Evolutionary conservation across 2,329 filamentous ascomycete genomes (phyloP), one percentile per base, ranked within the genome.

Genomic region (Pseudogymnoascus sp.): DNA sequence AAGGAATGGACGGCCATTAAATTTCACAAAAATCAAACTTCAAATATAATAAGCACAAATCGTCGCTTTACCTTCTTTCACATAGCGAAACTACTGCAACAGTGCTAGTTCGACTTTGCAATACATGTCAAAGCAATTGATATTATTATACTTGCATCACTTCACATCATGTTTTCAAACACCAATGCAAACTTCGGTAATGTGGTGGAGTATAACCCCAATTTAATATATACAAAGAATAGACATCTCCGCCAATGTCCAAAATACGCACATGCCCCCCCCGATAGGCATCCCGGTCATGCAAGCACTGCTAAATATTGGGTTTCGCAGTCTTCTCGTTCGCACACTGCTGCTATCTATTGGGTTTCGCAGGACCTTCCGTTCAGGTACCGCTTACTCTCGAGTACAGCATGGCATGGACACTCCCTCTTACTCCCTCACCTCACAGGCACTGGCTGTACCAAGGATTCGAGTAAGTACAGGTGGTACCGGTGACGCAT

Each of bases 391-490:
- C 16, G 23, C 25, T 53, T 31, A 53, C 25, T 53, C 25, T 53
- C 46, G 25, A 31, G 46, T 18, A 3, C 11, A 4, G 46, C n/a
- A 31, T 21, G 37, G 21, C 42, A 46, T 46, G 42, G 42, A 9
- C 42, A 46, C 42, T 25, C 2, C 21, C 8, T 25, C 8, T 25
- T 14, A 31, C 25, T 53, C 46, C 16, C 3, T 3, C 18, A 25
- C 18, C 46, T 61, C 37, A 61, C 37, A 61, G 36, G 21, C 60
- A 61, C 14, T 61, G 60, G 21, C 60, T 61, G 21, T 61, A 61
- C 60, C 60, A 61, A 16, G 60, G 60, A 46, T 61, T 61, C 21
- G 37, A 46, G 60, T 14, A 61, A 12, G 16, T 37, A 34, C 60
- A 61, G 3, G 21, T 61, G 37, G 34, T 31, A 12, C 60, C 60